Evolutionary conservation across 2,329 filamentous ascomycete genomes (phyloP).

Genomic region (Fusarium tuaranense): DNA sequence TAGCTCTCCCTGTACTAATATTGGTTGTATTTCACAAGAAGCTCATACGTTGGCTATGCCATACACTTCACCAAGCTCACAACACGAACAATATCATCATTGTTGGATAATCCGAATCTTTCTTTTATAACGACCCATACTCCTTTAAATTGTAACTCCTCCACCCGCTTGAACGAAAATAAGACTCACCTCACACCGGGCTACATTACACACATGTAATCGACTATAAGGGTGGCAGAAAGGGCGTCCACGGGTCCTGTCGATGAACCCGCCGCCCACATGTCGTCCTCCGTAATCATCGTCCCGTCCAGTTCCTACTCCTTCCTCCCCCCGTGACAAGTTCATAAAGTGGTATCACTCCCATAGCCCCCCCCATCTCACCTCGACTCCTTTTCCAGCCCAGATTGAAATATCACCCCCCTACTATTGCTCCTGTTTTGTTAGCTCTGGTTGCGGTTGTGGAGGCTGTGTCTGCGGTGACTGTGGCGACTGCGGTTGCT

Average conservation of each 20-base stretch:
- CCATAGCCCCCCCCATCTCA: slow-evolving; percentile 3
- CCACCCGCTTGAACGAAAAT: slow-evolving; percentile 37
- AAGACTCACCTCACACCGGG: slow-evolving; percentile 27
- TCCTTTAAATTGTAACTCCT: slow-evolving; percentile 35
- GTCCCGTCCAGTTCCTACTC: slow-evolving; percentile 24
- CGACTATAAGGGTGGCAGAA: slow-evolving; percentile 32
- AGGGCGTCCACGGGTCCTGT: slow-evolving; percentile 11
- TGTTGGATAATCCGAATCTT: slow-evolving; percentile 17
- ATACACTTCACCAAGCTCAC: neutral
- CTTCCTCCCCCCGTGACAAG: slow-evolving; percentile 21
- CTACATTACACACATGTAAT: slow-evolving; percentile 44
- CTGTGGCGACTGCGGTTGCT: neutral
- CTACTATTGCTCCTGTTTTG: slow-evolving; percentile 21
- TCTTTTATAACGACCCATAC: slow-evolving; percentile 37
- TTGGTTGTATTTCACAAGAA: slow-evolving; percentile 1
- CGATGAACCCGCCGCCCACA: slow-evolving; percentile 20
- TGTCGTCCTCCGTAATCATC: slow-evolving; percentile 22
- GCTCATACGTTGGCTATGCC: neutral
- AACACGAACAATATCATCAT: neutral
- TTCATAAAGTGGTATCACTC: slow-evolving; percentile 22
- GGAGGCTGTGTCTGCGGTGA: slow-evolving; percentile 7
- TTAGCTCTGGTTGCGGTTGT: slow-evolving; percentile 15
- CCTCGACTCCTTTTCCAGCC: slow-evolving; percentile 8
- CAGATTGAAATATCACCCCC: neutral
- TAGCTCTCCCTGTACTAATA: slow-evolving; percentile 2